Base-by-base conservation (phyloP, 2,329 filamentous ascomycete species). In the Colletotrichum paranaense region DNA sequence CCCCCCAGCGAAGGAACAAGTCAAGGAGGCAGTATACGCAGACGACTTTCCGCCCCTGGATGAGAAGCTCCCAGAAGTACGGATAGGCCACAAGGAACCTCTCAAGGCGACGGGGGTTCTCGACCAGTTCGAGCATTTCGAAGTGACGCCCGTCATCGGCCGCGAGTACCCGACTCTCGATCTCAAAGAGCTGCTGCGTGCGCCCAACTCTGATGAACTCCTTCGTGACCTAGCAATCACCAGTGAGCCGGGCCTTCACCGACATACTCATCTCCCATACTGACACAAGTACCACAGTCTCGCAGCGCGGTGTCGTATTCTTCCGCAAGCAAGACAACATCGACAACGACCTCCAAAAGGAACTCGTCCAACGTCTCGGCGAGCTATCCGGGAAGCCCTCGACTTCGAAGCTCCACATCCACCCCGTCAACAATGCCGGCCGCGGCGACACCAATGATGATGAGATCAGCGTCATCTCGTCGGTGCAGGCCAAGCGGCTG, bases 291-390 rank as follows among this genome's bases (percentile, higher is more conserved):
- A 22, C 19, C 19, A 19, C 26, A 92, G 91, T 94, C 75, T 93
- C 92, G 1, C 88, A 90, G 73, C 88, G 92, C 0, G 92, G 92
- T 11, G 92, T 94, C 4, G 91, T 93, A 38, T 93, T 93, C 83
- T 92, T 94, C 82, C 88, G 91, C 24, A 86, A 88, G 35, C 92
- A 94, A 75, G 85, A 92, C 78, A 83, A 85, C 46, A 81, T 93
- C 49, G 87, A 86, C 75, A 88, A 92, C 78, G 89, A 90, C 1
- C 85, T 92, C 2, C 91, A 93, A 77, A 94, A 94, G 82, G 83
- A 91, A 67, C 85, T 94, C 0, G 89, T 91, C 24, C 86, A 92
- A 59, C 85, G 87, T 0, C 86, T 92, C 1, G 91, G 91, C 12
- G 82, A 90, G 78, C 84, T 91, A 0, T 85, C 88, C 0, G 89